A percentile compares a stretch with the other conserved stretches of the same genome.
These are phyloP conservation scores for Podospora pseudocomata DNA, from an alignment of 495 filamentous ascomycete genomes.

Conservation along the genomic window DNA sequence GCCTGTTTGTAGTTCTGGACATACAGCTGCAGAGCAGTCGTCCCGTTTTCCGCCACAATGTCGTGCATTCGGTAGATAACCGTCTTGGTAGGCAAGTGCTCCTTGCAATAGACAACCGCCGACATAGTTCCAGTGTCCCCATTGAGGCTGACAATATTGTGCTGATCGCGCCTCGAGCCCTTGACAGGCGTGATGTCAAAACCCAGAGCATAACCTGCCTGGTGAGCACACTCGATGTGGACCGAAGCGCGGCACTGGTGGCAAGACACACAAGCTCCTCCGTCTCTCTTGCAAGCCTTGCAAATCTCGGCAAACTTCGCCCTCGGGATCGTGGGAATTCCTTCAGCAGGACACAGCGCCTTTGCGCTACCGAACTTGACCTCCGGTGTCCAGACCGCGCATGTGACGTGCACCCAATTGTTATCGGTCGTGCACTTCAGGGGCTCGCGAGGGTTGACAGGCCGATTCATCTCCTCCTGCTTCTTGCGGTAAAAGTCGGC, in stretches of 20 bases:
- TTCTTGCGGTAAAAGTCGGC: slow-evolving; percentile 74
- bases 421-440: slow-evolving; percentile 89
- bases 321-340: slow-evolving; percentile 72
- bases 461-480: slow-evolving; percentile 77
- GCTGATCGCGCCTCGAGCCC: slow-evolving; percentile 71
- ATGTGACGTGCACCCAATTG: slow-evolving; percentile 97
- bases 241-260: slow-evolving; percentile 76
- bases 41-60: slow-evolving; percentile 54
- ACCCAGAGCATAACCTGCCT: slow-evolving; percentile 75
- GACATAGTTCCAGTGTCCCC: slow-evolving; percentile 72
- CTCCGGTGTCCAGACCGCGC: slow-evolving; percentile 86
- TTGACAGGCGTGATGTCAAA: slow-evolving; percentile 92
- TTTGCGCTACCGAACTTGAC: slow-evolving; percentile 84
- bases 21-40: slow-evolving; percentile 80
- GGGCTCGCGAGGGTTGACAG: slow-evolving; percentile 80
- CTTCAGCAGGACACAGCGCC: slow-evolving; percentile 78
- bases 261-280: slow-evolving; percentile 79
- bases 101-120: slow-evolving; percentile 85
- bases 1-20: slow-evolving; percentile 90
- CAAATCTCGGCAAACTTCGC: slow-evolving; percentile 66
- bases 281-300: slow-evolving; percentile 72
- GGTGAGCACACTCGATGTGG: slow-evolving; percentile 86
- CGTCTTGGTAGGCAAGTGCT: slow-evolving; percentile 66
- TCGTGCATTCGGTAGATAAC: slow-evolving; percentile 76
- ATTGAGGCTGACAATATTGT: slow-evolving; percentile 69